Conservation (phyloP, 257 asterid genomes). For the Dorcoceras hygrometricum region DNA sequence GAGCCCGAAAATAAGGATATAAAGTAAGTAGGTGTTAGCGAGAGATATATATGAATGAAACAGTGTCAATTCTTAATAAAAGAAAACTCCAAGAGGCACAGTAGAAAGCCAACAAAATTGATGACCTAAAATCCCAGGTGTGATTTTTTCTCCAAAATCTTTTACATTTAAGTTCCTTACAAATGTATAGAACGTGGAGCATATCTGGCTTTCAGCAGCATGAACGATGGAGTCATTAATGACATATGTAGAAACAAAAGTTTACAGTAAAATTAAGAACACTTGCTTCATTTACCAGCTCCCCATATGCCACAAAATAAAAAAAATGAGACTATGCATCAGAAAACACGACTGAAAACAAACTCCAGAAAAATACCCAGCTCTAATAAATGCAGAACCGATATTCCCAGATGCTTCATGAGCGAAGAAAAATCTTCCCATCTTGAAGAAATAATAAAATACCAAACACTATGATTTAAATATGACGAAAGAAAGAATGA, state of each 20-base stretch:
- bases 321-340: not conserved
- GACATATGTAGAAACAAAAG: not conserved
- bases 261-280: not conserved
- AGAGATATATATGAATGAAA: conserved; percentile 21
- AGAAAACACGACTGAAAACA: not conserved
- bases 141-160: conserved; percentile 8
- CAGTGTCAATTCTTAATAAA: conserved; percentile 12
- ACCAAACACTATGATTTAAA: not conserved
- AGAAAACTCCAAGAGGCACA: conserved; percentile 15
- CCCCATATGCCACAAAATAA: too few relatives aligned
- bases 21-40: conserved; percentile 18
- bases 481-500: conserved; percentile 13
- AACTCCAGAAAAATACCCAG: not conserved
- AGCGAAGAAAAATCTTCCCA: not conserved
- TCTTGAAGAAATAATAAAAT: not conserved
- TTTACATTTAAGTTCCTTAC: not conserved
- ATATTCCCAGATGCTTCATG: conserved; percentile 3
- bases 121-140: conserved; percentile 12
- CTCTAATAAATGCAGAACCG: conserved; percentile 12
- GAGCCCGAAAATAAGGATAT: conserved; percentile 27
- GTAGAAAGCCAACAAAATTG: conserved; percentile 22
- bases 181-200: not conserved
- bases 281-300: not conserved
- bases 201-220: not conserved
- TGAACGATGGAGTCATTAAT: not conserved